Evolutionary conservation across 441 rosid genomes (phyloP), one percentile per base, ranked within the genome.

Genomic region (Gossypium davidsonii): DNA sequence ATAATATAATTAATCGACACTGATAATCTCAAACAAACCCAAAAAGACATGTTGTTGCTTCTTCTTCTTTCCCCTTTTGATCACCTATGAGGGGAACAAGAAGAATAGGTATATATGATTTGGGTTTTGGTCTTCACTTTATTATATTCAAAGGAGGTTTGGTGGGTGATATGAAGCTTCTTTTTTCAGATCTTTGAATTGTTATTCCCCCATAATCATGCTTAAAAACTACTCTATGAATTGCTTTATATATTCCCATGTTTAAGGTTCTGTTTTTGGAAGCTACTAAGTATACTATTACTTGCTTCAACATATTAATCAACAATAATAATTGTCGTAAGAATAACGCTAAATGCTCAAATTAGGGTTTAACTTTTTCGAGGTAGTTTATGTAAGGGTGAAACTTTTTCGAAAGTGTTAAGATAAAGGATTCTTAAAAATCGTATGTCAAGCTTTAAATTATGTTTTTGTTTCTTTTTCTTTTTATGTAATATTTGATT

Each of bases 21-120:
- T 28, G 1, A 28, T 4, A 28, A 28, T 4, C 34, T 28, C 6
- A 4, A 31, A 31, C 6, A 0, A 31, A 31, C 6, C 6, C 1
- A 46, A 46, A 12, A 46, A 12, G 2, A 49, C 15, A n/a, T 31
- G 31, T 25, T 58, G n/a, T 39, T 58, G 28, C 17, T 15, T 5
- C 0, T 3, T 8, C 3, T 56, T 56, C 10, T 3, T 49, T 49
- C n/a, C 7, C 2, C 2, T 49, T 26, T n/a, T 25, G 4, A 37
- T 48, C 57, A 11, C 59, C 58, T 46, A 71, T 1, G 14, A 20
- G 53, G 58, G 57, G 48, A 71, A 46, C 46, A 44, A 59, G 3
- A 44, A 72, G 74, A 72, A 72, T 58, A 72, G 44, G 67, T 46
- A 72, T 72, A 72, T 58, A 58, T 44, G 74, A 72, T 72, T 20